A percentile compares a stretch with the other conserved stretches of the same genome.
These are phyloP conservation scores for Chlorella sorokiniana DNA, from an alignment of 139 green algal species.

Conservation along the genomic window DNA sequence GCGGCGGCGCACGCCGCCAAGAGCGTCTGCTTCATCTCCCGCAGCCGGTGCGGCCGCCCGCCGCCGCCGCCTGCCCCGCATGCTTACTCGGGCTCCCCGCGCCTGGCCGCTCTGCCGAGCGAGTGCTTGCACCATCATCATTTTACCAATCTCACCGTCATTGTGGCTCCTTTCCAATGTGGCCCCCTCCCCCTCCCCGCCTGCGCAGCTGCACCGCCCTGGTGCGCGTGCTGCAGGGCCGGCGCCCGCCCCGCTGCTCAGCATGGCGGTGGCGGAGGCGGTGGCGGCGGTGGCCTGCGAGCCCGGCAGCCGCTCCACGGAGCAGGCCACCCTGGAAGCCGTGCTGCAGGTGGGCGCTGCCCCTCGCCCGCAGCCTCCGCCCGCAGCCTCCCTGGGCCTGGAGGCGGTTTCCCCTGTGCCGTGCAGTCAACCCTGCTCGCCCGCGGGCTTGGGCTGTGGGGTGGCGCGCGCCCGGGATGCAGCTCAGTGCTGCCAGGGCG, in stretches of 20 bases:
- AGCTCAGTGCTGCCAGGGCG: not conserved
- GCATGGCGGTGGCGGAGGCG: conserved; percentile 61
- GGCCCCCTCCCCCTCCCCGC: not conserved
- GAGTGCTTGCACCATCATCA: no score
- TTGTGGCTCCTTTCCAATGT: not conserved
- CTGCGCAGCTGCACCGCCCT: conserved; percentile 39
- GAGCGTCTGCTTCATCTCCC: conserved; percentile 57
- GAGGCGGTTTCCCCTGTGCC: no score
- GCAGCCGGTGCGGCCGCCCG: not conserved
- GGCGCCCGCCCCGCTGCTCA: conserved; percentile 33
- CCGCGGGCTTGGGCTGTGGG: not conserved
- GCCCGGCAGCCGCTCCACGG: conserved; percentile 67
- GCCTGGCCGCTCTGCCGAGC: no score
- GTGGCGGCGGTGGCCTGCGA: conserved; percentile 62
- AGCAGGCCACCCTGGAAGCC: conserved; percentile 52
- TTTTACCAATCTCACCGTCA: no score
- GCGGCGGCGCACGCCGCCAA: conserved; percentile 55
- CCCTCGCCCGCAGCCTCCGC: not conserved
- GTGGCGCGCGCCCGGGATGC: not conserved
- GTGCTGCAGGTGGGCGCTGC: conserved; percentile 52
- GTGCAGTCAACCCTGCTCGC: no score
- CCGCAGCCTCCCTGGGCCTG: no score
- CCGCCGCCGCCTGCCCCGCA: not conserved
- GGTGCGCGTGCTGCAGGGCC: conserved; percentile 41
- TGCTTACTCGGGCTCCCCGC: no score